phyloP scores from a whole-genome alignment of 1,284 basidiomycete species.

The Apiotrichum akiyoshidainum region DNA sequence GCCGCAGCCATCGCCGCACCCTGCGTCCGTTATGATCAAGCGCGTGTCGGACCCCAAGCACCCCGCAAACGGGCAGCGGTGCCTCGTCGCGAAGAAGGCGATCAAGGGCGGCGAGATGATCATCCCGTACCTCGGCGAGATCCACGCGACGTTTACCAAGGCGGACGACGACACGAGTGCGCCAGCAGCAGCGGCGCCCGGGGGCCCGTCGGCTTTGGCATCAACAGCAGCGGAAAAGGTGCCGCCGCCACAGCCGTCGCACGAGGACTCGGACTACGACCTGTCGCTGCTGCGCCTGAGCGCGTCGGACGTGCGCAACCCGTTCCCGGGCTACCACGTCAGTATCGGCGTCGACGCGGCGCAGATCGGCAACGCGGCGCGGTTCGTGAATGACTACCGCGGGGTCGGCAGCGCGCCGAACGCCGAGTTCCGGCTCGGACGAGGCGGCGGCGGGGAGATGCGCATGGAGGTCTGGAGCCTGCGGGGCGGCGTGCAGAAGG shows the following conservation, averaged over 20 bases:
- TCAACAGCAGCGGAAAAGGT: neutral
- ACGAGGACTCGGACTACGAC: conserved; percentile 66
- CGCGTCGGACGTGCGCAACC: conserved; percentile 30
- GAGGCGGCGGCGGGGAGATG: conserved; percentile 61
- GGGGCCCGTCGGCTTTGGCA: neutral
- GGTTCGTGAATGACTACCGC: conserved; percentile 84
- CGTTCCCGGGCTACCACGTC: conserved; percentile 30
- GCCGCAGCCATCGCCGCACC: conserved; percentile 28
- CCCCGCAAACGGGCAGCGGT: conserved; percentile 76
- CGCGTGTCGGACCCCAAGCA: conserved; percentile 52
- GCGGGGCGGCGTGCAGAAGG: conserved; percentile 62
- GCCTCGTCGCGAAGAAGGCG: conserved; percentile 72
- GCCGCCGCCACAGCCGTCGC: conserved; percentile 17
- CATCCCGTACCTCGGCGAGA: conserved; percentile 76
- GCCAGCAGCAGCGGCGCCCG: neutral
- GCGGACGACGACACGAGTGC: conserved; percentile 56
- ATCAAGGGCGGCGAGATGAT: conserved; percentile 66
- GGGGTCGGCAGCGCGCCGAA: conserved; percentile 66
- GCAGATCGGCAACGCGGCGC: conserved; percentile 72
- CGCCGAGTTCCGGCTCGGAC: conserved; percentile 64
- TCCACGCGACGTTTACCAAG: conserved; percentile 46
- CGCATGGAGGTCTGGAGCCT: conserved; percentile 70
- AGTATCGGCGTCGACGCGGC: conserved; percentile 64
- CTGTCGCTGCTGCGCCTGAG: conserved; percentile 64
- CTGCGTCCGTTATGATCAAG: conserved; percentile 43